Base-by-base conservation (phyloP, 495 filamentous ascomycete genomes). In the Podospora comata region DNA sequence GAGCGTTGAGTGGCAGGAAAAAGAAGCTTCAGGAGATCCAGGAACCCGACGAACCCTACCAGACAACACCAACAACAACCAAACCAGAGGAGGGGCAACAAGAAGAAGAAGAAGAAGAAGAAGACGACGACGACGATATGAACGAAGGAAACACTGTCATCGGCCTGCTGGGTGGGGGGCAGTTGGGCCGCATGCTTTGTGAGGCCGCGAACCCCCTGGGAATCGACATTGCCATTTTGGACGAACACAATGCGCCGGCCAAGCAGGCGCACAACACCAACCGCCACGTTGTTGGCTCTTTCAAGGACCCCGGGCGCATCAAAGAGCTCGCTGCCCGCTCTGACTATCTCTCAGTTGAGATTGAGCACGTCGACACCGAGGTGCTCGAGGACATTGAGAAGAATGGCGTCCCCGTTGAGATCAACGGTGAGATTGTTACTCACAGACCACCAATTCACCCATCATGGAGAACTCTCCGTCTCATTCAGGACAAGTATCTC, bases 401-500 rank as follows among this genome's bases (percentile, higher is more conserved):
- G 26, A 82, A 79, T 56, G 84, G 85, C 54, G 83, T 85, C 28
- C 78, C 85, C 70, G 81, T 90, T 56, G 71, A 72, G n/a, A 69
- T 72, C 19, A 77, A 84, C 65, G 81, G 79, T 32, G 79, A 75
- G 44, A 75, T 70, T 15, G 65, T 67, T 64, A 71, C 74, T 66
- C 80, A 83, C 76, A 78, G 71, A 65, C 81, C 87, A 1, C 78
- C 85, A 20, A 85, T 96, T n/a, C 90, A 97, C 74, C 95, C 95
- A 20, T 91, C 88, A 66, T 97, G 92, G 92, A 85, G 85, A 79
- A 96, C 95, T 9, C 88, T 98, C 66, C 88, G 92, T 23, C 89
- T 88, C 28, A 97, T 99, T 68, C 96, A 99, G 83, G 94, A 99
- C 83, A 99, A 99, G 80, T 98, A 87, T 78, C 81, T 87, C 75